Conservation (phyloP, 768 basidiomycete species). For the Saitozyma sp. region DNA sequence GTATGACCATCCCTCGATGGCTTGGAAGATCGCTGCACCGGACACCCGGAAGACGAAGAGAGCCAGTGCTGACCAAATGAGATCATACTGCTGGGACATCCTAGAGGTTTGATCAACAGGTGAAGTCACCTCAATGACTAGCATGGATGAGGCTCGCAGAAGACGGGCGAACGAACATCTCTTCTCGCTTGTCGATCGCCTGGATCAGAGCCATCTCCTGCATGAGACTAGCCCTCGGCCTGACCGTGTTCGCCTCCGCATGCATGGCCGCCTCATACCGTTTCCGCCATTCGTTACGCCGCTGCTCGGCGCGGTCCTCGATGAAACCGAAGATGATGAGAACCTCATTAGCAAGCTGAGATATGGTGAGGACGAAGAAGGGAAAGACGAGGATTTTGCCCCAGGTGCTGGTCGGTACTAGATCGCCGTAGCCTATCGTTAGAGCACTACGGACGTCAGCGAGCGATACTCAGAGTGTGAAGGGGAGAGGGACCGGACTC, state of each 20-base stretch:
- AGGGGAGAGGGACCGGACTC: slow-evolving; percentile 13
- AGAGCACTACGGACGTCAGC: too few species aligned
- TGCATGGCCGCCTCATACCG: slow-evolving; percentile 42
- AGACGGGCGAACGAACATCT: slow-evolving; percentile 27
- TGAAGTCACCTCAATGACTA: too few species aligned
- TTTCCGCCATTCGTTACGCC: slow-evolving; percentile 40
- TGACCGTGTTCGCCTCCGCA: slow-evolving; percentile 22
- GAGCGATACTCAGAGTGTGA: too few species aligned
- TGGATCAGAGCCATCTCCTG: slow-evolving; percentile 51
- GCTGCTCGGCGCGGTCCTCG: slow-evolving; percentile 21
- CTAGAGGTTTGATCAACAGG: slow-evolving; percentile 7
- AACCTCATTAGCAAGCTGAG: slow-evolving; percentile 48
- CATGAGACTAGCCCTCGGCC: slow-evolving; percentile 35
- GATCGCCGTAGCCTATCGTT: slow-evolving; percentile 42
- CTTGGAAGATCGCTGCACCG: slow-evolving; percentile 53
- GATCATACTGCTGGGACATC: slow-evolving; percentile 45
- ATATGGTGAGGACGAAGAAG: slow-evolving; percentile 51
- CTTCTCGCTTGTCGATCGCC: slow-evolving; percentile 45
- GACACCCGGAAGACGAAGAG: slow-evolving; percentile 50
- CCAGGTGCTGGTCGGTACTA: slow-evolving; percentile 28
- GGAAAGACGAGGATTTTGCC: slow-evolving; percentile 41
- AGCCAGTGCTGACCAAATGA: slow-evolving; percentile 37
- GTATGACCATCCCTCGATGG: slow-evolving; percentile 48
- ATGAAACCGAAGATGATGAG: slow-evolving; percentile 47
- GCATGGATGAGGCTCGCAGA: neutral